phyloP scores from a whole-genome alignment of 495 filamentous ascomycete genomes.

The Neurospora sp. region DNA sequence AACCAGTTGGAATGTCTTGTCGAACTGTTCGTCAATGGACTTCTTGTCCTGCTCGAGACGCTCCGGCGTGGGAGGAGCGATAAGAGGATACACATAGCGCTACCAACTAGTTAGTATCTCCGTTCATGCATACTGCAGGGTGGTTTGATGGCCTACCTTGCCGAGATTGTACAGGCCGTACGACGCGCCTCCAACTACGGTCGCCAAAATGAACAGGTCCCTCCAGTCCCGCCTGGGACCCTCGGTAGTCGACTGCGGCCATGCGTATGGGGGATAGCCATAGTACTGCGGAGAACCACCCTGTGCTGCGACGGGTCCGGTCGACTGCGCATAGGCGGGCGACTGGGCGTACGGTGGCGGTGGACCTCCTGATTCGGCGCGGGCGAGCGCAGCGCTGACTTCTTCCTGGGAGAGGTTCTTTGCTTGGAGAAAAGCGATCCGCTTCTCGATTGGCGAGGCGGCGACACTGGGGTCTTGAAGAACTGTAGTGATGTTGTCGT shows the following conservation, averaged over 20 bases:
- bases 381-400: conserved; percentile 71
- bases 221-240: conserved; percentile 85
- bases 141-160: conserved; percentile 43
- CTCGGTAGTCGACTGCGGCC: conserved; percentile 51
- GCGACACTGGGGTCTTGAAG: conserved; percentile 87
- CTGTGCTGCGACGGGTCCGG: conserved; percentile 32
- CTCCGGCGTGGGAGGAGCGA: conserved; percentile 86
- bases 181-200: conserved; percentile 71
- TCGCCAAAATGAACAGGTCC: conserved; percentile 98
- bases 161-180: conserved; percentile 82
- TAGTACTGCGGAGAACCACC: conserved; percentile 51
- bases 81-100: conserved; percentile 84
- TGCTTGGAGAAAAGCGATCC: conserved; percentile 84
- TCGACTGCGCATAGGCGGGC: conserved; percentile 5
- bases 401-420: conserved; percentile 97
- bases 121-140: not conserved
- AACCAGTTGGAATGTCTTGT: conserved; percentile 79
- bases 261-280: conserved; percentile 54
- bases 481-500: conserved; percentile 44
- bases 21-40: conserved; percentile 81
- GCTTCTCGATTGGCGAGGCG: conserved; percentile 83
- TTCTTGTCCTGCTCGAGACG: conserved; percentile 90
- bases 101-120: conserved; percentile 22
- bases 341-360: conserved; percentile 38
- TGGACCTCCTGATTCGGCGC: conserved; percentile 49